These are phyloP conservation scores for Russula vinacea DNA, from an alignment of 768 basidiomycete genomes.

Conservation along the genomic window DNA sequence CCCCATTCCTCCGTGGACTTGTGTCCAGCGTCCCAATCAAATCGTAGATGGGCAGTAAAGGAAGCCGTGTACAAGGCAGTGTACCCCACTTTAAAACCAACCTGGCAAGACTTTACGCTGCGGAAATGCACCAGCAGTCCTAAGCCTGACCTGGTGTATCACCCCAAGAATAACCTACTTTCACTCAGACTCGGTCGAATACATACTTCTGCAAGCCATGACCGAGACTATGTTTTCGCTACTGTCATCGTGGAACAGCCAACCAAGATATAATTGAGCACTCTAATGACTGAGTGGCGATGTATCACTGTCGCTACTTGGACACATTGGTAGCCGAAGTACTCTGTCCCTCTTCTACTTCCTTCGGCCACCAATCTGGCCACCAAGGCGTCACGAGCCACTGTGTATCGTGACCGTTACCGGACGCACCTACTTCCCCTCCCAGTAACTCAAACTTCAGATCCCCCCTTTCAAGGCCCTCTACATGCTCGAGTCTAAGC, in stretches of 20 bases:
- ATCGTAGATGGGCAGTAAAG: conserved; percentile 71
- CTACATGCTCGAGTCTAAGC: conserved; percentile 73
- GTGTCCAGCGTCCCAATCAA: conserved; percentile 10
- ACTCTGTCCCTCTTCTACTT: conserved; percentile 6
- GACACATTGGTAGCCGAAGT: neutral
- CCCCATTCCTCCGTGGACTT: neutral
- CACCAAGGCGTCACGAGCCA: conserved; percentile 48
- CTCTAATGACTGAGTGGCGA: neutral
- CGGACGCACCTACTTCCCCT: conserved; percentile 31
- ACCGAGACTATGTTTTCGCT: conserved; percentile 72
- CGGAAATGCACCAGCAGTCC: conserved; percentile 34
- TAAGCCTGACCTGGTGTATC: conserved; percentile 44
- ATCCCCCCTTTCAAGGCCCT: conserved; percentile 50
- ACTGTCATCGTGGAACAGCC: conserved; percentile 57
- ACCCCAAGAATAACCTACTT: conserved; percentile 25
- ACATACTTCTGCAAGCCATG: conserved; percentile 77
- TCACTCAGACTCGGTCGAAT: conserved; percentile 39
- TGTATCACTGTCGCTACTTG: neutral
- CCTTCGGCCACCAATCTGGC: conserved; percentile 56
- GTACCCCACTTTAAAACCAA: conserved; percentile 56
- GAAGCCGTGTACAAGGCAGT: conserved; percentile 87
- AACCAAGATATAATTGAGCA: neutral
- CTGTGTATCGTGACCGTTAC: conserved; percentile 30
- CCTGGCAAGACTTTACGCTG: conserved; percentile 69
- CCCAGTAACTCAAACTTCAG: conserved; percentile 41